Percentiles rank a stretch among this genome's conserved stretches.
These are phyloP conservation scores for Diaporthe vaccinii DNA, from an alignment of 2,329 filamentous ascomycete species.

Conservation along the genomic window DNA sequence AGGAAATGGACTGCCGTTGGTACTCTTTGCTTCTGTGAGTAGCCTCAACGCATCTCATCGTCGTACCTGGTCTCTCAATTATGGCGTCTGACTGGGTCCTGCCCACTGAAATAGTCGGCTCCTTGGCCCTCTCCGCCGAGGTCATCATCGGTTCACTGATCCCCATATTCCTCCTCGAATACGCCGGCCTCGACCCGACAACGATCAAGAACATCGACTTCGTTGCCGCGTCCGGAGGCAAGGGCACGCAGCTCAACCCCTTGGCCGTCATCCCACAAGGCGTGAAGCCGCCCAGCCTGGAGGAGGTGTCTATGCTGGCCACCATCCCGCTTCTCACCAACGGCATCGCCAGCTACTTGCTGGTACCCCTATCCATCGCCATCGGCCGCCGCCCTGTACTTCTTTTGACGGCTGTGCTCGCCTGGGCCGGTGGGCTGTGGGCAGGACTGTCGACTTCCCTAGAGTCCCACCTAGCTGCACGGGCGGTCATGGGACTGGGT, in stretches of 20 bases:
- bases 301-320: slow-evolving; percentile 49
- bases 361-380: slow-evolving; percentile 54
- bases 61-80: background rate
- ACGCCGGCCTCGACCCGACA: slow-evolving; percentile 51
- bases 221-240: slow-evolving; percentile 43
- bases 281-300: slow-evolving; percentile 48
- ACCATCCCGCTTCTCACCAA: slow-evolving; percentile 53
- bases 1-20: slow-evolving; percentile 51
- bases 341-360: slow-evolving; percentile 52
- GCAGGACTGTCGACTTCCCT: slow-evolving; percentile 51
- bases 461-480: slow-evolving; percentile 50
- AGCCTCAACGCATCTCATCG: slow-evolving; percentile 26
- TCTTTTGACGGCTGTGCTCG: slow-evolving; percentile 49
- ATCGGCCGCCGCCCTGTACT: slow-evolving; percentile 54
- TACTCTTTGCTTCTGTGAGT: slow-evolving; percentile 51
- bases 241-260: slow-evolving; percentile 43
- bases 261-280: slow-evolving; percentile 49
- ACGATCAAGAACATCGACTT: slow-evolving; percentile 49
- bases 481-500: slow-evolving; percentile 53
- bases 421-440: slow-evolving; percentile 54
- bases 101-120: slow-evolving; percentile 43
- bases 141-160: slow-evolving; percentile 50
- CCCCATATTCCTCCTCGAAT: slow-evolving; percentile 53
- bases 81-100: background rate
- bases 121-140: slow-evolving; percentile 48